Evolutionary conservation across 2,329 filamentous ascomycete genomes (phyloP).

Genomic region (Exophiala spinifera): DNA sequence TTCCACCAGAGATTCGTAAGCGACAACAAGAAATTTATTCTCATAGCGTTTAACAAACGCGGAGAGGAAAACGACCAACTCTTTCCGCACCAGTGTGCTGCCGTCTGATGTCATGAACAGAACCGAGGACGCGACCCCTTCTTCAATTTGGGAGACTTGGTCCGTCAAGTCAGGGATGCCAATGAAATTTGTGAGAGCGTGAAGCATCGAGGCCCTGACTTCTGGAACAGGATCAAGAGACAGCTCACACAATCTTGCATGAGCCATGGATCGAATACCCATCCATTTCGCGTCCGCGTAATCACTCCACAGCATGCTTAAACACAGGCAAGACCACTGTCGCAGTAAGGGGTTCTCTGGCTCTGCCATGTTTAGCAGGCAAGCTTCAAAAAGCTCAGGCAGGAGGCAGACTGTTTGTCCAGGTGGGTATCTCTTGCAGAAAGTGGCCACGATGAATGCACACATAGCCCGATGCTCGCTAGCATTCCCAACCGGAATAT

Average conservation of each 20-base stretch:
- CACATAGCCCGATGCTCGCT: conserved; percentile 99
- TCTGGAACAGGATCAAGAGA: conserved; percentile 85
- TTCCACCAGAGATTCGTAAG: conserved; percentile 84
- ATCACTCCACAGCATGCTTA: conserved; percentile 91
- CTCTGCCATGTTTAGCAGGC: conserved; percentile 77
- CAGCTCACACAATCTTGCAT: conserved; percentile 73
- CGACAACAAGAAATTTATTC: conserved; percentile 85
- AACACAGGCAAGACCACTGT: conserved; percentile 93
- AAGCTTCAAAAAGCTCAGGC: conserved; percentile 71
- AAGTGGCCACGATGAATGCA: conserved; percentile 93
- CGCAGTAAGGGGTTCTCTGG: conserved; percentile 82
- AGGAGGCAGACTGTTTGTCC: conserved; percentile 90
- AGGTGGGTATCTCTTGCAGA: conserved; percentile 91
- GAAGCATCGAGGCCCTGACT: conserved; percentile 87
- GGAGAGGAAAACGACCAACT: conserved; percentile 89
- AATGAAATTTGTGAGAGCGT: conserved; percentile 89
- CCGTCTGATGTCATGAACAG: conserved; percentile 91
- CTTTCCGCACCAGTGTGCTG: conserved; percentile 88
- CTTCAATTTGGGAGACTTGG: conserved; percentile 85
- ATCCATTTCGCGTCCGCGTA: conserved; percentile 92
- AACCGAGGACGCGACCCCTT: conserved; percentile 82
- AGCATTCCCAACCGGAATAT: conserved; percentile 79
- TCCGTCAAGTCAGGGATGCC: conserved; percentile 90
- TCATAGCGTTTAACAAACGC: conserved; percentile 87
- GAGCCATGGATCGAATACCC: conserved; percentile 85